phyloP scores from a whole-genome alignment of 768 basidiomycete genomes.

The Xerocomus spinulosus region DNA sequence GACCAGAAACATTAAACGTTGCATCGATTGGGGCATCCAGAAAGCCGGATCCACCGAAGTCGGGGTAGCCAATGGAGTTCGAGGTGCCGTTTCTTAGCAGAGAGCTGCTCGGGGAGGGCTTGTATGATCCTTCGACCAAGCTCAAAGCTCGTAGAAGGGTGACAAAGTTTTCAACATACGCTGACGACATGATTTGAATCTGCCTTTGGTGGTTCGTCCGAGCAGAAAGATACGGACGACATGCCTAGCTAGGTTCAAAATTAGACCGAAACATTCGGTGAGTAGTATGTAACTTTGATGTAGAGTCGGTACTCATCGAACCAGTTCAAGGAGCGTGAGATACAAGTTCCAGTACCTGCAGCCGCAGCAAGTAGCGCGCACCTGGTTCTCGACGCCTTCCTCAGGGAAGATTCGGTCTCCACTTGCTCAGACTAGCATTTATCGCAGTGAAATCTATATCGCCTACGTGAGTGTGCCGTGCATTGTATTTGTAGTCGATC shows the following conservation, averaged over 20 bases:
- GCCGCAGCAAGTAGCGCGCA: too few species aligned
- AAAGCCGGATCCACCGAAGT: background rate
- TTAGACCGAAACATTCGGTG: too few species aligned
- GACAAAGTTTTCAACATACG: constrained; percentile 2
- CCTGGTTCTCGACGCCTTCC: too few species aligned
- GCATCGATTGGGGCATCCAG: background rate
- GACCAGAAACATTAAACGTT: background rate
- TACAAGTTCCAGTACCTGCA: too few species aligned
- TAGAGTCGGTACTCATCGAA: too few species aligned
- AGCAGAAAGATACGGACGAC: background rate
- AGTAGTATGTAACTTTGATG: too few species aligned
- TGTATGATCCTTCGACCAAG: constrained; percentile 11
- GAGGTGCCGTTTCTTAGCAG: background rate
- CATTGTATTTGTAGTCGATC: too few species aligned
- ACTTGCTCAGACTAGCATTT: too few species aligned
- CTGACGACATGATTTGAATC: constrained; percentile 1
- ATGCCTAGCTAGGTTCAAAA: constrained; percentile 2
- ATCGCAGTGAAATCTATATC: too few species aligned
- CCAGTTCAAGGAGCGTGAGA: too few species aligned
- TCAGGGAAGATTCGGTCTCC: too few species aligned
- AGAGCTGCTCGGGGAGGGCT: constrained; percentile 2
- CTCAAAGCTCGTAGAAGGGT: constrained; percentile 7
- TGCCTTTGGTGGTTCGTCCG: background rate
- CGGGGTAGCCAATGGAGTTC: background rate
- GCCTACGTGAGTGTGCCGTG: too few species aligned